phyloP scores from a whole-genome alignment of 768 basidiomycete genomes.

The Stropharia rugosoannulata region DNA sequence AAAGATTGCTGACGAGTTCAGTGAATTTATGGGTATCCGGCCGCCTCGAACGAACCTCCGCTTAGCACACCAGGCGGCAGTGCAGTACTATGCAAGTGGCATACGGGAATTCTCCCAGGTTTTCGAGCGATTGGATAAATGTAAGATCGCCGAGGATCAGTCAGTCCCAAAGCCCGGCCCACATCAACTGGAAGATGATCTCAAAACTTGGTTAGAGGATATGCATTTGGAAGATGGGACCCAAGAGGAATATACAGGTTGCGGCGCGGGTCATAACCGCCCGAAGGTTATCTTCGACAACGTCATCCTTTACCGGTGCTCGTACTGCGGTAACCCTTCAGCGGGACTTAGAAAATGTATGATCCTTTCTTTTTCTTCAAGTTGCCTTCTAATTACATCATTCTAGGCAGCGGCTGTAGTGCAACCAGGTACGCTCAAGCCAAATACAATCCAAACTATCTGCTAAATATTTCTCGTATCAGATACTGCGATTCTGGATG shows the following conservation, averaged over 20 bases:
- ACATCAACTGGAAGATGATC: conserved; percentile 52
- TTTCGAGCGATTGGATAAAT: conserved; percentile 31
- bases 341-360: conserved; percentile 23
- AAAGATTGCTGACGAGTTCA: conserved; percentile 52
- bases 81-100: conserved; percentile 43
- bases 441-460: too few relatives aligned
- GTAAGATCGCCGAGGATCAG: conserved; percentile 20
- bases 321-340: conserved; percentile 65
- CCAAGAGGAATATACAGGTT: conserved; percentile 19
- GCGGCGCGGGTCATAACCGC: conserved; percentile 24
- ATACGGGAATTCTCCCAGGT: conserved; percentile 46
- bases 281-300: conserved; percentile 47
- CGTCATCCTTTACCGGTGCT: conserved; percentile 57
- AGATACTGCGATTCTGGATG: conserved; percentile 24
- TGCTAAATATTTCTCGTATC: background rate
- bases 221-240: conserved; percentile 37
- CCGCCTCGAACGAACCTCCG: conserved; percentile 53
- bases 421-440: conserved; percentile 17
- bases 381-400: background rate
- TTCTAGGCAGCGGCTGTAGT: conserved; percentile 22
- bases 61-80: conserved; percentile 50
- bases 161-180: conserved; percentile 23
- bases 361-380: background rate
- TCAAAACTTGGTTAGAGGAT: conserved; percentile 57
- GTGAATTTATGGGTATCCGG: conserved; percentile 40